Percentiles rank a stretch among this genome's conserved stretches.
Conservation (phyloP, 1,284 basidiomycete species). For the Marasmius fiardii region DNA sequence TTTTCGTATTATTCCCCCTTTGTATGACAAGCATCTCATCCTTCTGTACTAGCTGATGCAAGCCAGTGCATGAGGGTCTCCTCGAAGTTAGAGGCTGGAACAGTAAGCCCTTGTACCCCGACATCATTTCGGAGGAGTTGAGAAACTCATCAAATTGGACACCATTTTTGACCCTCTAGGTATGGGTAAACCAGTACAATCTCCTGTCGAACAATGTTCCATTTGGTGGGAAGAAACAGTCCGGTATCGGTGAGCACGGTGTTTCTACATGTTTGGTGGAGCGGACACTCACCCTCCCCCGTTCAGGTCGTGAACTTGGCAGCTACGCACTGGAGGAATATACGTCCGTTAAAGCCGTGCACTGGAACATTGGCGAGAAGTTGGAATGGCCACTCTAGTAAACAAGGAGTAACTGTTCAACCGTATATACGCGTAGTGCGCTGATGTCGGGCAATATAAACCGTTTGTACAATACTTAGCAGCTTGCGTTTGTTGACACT, state of each 20-base stretch:
- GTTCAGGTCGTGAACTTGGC: slow-evolving; percentile 80
- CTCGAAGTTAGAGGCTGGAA: slow-evolving; percentile 80
- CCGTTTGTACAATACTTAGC: background rate
- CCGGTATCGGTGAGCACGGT: slow-evolving; percentile 38
- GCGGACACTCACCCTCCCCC: slow-evolving; percentile 4
- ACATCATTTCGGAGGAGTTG: background rate
- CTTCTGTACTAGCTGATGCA: slow-evolving; percentile 59
- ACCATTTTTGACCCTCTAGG: slow-evolving; percentile 35
- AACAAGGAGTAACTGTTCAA: background rate
- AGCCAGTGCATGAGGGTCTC: slow-evolving; percentile 86
- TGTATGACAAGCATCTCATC: background rate
- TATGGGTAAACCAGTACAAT: slow-evolving; percentile 91
- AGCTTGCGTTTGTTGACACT: background rate
- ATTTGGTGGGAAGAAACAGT: slow-evolving; percentile 75
- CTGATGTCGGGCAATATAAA: background rate
- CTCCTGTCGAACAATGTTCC: slow-evolving; percentile 80
- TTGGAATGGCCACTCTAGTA: slow-evolving; percentile 72
- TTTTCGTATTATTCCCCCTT: background rate
- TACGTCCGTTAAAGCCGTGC: slow-evolving; percentile 80
- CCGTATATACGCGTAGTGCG: background rate
- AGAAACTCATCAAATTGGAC: background rate
- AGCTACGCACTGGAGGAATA: slow-evolving; percentile 85
- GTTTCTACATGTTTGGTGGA: background rate
- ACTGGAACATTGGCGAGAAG: slow-evolving; percentile 84
- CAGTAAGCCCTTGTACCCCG: slow-evolving; percentile 42